Conservation (phyloP, 805 yeast genomes). For the Saccharomycopsis malanga region DNA sequence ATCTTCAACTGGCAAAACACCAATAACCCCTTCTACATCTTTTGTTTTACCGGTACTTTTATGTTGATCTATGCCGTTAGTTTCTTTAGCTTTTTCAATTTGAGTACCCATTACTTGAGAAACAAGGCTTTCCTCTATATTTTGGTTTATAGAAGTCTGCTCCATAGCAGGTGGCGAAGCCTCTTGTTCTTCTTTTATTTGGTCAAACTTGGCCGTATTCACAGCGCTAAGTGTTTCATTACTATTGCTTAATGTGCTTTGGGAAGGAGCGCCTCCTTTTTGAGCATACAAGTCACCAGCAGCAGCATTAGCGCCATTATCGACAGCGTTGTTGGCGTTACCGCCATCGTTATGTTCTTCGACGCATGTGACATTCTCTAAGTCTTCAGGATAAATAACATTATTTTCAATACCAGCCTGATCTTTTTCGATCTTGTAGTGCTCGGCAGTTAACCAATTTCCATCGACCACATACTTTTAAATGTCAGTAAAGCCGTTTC, state of each 20-base stretch:
- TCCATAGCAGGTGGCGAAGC: neutral
- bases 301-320: neutral
- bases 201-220: neutral
- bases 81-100: neutral
- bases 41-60: neutral
- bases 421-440: conserved; percentile 34
- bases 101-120: neutral
- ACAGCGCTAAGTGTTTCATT: conserved; percentile 6
- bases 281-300: neutral
- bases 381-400: conserved; percentile 35
- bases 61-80: neutral
- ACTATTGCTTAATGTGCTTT: conserved; percentile 6
- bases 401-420: conserved; percentile 46
- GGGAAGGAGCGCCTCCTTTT: neutral
- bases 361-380: conserved; percentile 22
- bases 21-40: neutral
- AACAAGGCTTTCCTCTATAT: neutral
- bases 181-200: neutral
- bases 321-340: neutral
- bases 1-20: neutral
- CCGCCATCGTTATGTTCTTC: neutral
- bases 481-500: neutral
- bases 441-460: conserved; percentile 41
- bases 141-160: neutral
- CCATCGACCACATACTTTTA: conserved; percentile 47